A percentile compares a stretch with the other conserved stretches of the same genome.
Evolutionary conservation across 495 filamentous ascomycete genomes (phyloP).

Genomic region (Pseudoneurospora amorphoporcata): DNA sequence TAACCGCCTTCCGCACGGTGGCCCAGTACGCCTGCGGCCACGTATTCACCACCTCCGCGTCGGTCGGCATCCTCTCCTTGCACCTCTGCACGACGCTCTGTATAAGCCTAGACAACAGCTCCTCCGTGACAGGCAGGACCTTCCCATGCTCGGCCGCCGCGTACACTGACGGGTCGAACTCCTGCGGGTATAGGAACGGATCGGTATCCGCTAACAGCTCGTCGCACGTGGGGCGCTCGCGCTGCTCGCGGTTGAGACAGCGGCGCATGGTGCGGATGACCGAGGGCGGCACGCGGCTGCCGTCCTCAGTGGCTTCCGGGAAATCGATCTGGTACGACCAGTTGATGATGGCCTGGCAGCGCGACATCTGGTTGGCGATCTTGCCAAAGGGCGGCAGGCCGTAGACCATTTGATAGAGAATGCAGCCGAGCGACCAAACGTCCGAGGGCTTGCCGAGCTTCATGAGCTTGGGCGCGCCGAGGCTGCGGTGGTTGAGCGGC

Average conservation of each 20-base stretch:
- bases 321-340: slow-evolving; percentile 76
- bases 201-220: slow-evolving; percentile 64
- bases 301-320: slow-evolving; percentile 64
- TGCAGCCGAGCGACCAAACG: slow-evolving; percentile 93
- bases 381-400: slow-evolving; percentile 87
- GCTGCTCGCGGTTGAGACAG: slow-evolving; percentile 73
- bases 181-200: slow-evolving; percentile 70
- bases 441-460: slow-evolving; percentile 93
- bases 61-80: slow-evolving; percentile 55
- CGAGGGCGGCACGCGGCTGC: slow-evolving; percentile 55
- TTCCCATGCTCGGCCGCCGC: slow-evolving; percentile 34
- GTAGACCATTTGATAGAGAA: slow-evolving; percentile 96
- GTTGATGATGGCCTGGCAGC: slow-evolving; percentile 78
- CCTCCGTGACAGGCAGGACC: slow-evolving; percentile 62
- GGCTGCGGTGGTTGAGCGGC: slow-evolving; percentile 24
- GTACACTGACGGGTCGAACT: slow-evolving; percentile 33
- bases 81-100: slow-evolving; percentile 68
- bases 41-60: slow-evolving; percentile 52
- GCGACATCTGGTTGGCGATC: slow-evolving; percentile 68
- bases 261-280: slow-evolving; percentile 63
- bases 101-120: slow-evolving; percentile 65
- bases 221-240: slow-evolving; percentile 63
- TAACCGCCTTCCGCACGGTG: slow-evolving; percentile 40
- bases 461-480: slow-evolving; percentile 64
- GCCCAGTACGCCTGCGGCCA: slow-evolving; percentile 54